Base-by-base conservation (phyloP, 2,329 filamentous ascomycete genomes). In the Penicillium concentricum region DNA sequence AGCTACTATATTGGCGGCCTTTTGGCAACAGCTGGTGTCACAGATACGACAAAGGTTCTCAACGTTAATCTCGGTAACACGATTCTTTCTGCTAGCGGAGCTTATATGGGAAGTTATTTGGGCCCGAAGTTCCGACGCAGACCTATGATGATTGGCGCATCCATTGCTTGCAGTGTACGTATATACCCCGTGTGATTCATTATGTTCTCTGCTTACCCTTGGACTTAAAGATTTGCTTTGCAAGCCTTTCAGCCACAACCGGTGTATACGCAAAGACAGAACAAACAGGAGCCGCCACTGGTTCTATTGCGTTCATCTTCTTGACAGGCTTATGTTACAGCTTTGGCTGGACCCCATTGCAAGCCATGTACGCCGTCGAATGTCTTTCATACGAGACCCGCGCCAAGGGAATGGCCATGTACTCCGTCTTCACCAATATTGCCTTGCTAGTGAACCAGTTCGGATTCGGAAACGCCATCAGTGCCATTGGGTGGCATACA, bases 81-180 rank as follows among this genome's bases (percentile, higher is more conserved):
- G 34, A 78, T 83, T 24, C 71, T 84, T 34, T 82, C 80, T 65
- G 80, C 82, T 18, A 73, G 84, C 5, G 45, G 51, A 3, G 55
- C 55, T 24, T 57, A 57, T 18, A 62, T 81, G 0, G 85, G 85
- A 44, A 82, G 84, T 4, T 74, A 78, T 15, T 74, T 86, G 48
- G 82, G 83, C 1, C 84, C 86, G 38, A 76, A 78, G 1, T 57
- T 86, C 6, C 83, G 84, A n/a, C 82, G 85, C 37, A 81, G 85
- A 3, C 81, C 82, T n/a, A 73, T 83, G 32, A 74, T 84, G 39
- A 67, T 57, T 5, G 55, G 55, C 20, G 34, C 38, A 0, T 57
- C 55, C 32, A 18, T 54, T 20, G 45, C 43, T 38, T 46, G 43
- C n/a, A 13, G 15, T 38, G 55, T 57, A 41, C 3, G 55, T 57